Conservation (phyloP, 805 yeast species). For the Metschnikowia aberdeeniae region DNA sequence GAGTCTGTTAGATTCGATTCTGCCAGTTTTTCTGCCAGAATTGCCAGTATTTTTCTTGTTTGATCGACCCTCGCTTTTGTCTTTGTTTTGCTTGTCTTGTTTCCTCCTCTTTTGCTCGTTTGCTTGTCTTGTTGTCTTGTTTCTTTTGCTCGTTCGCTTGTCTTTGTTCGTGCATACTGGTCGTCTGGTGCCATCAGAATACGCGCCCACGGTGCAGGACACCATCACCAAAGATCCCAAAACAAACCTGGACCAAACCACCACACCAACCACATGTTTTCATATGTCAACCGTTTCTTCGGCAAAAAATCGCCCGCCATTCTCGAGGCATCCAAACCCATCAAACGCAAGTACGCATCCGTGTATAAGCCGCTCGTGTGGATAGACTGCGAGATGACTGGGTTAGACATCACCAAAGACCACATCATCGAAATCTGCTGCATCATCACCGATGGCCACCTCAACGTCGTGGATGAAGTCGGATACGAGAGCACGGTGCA, state of each 20-base stretch:
- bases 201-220: neutral
- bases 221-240: neutral
- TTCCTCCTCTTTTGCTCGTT: too few relatives aligned
- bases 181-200: neutral
- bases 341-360: conserved; percentile 9
- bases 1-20: too few relatives aligned
- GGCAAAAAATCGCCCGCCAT: conserved; percentile 9
- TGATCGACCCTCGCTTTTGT: too few relatives aligned
- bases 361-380: conserved; percentile 59
- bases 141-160: too few relatives aligned
- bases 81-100: too few relatives aligned
- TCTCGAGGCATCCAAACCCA: conserved; percentile 9
- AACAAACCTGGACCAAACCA: neutral
- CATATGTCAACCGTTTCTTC: conserved; percentile 11
- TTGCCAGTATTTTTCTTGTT: too few relatives aligned
- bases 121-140: too few relatives aligned
- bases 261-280: conserved; percentile 9
- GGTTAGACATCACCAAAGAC: conserved; percentile 74
- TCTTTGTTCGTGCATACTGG: too few relatives aligned
- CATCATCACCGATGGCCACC: conserved; percentile 77
- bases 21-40: too few relatives aligned
- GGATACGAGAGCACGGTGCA: conserved; percentile 85
- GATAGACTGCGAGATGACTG: conserved; percentile 99
- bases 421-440: conserved; percentile 90
- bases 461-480: conserved; percentile 60